Base-by-base conservation (phyloP, 2,329 filamentous ascomycete genomes). In the Fusarium algeriense region DNA sequence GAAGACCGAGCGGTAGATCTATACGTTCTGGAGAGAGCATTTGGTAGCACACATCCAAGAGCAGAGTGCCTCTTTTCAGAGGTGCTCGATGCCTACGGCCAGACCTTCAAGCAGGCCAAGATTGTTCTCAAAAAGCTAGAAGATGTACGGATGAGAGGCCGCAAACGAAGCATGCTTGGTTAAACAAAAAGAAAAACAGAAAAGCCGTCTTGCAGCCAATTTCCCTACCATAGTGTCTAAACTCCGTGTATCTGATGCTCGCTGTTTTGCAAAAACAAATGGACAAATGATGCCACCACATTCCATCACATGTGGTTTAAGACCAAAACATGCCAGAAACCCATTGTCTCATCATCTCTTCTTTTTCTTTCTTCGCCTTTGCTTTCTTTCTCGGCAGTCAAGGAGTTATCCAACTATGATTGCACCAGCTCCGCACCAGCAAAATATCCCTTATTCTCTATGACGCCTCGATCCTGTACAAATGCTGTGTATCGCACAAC, bases 401-500 rank as follows among this genome's bases (percentile, higher is more conserved):
- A 53, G 9, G 37, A 32, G 28, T 20, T 62, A 46, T 38, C 44
- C 41, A 55, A 50, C 58, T 76, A 81, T 50, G 67, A 64, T 60
- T 85, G 84, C 49, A 84, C 83, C 71, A 96, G 81, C 78, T 94
- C 91, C 6, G 95, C 95, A 23, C 91, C 90, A 3, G 95, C 95
- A 84, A 98, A 98, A 81, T 98, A 98, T 11, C 96, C 96, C 85
- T 98, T 99, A 79, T 96, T 97, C 85, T 99, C 96, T 72, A 99
- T 95, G 12, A 99, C 96, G 17, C 96, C 96, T 58, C 96, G 87
- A 79, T 98, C 92, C 80, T 93, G 92, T 43, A 98, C 93, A 64
- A 98, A 95, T 2, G 96, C 96, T 40, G 95, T 98, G 80, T 99
- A 99, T 80, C 98, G 97, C 73, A 95, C 92, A 32, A 98, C 96